Evolutionary conservation across 768 basidiomycete genomes (phyloP).

Genomic region (Leccinum variicolor): DNA sequence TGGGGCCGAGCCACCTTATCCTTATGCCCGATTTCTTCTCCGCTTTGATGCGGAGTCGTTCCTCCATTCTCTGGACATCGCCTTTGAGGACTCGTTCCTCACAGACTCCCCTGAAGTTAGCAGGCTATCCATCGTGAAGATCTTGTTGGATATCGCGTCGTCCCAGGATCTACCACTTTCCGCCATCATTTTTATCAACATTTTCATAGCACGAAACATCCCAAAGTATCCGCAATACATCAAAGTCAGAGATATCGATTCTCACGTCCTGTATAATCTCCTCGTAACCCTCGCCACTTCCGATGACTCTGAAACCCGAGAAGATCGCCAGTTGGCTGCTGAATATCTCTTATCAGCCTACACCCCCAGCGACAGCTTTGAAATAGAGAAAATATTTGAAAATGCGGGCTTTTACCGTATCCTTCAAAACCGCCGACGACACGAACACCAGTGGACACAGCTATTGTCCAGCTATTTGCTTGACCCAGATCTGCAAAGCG

Average conservation of each 20-base stretch:
- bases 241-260: slow-evolving; percentile 39
- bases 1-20: slow-evolving; percentile 80
- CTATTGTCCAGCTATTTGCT: slow-evolving; percentile 72
- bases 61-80: slow-evolving; percentile 89
- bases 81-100: slow-evolving; percentile 90
- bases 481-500: slow-evolving; percentile 59
- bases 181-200: slow-evolving; percentile 84
- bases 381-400: slow-evolving; percentile 67
- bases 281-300: slow-evolving; percentile 78
- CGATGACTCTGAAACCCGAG: slow-evolving; percentile 70
- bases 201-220: slow-evolving; percentile 94
- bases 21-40: slow-evolving; percentile 80
- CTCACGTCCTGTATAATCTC: slow-evolving; percentile 68
- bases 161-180: slow-evolving; percentile 48
- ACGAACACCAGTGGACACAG: slow-evolving; percentile 71
- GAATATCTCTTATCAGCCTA: slow-evolving; percentile 93
- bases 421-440: slow-evolving; percentile 73
- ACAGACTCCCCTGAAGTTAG: slow-evolving; percentile 65
- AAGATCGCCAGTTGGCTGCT: slow-evolving; percentile 92
- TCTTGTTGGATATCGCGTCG: slow-evolving; percentile 75
- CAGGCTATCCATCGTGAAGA: slow-evolving; percentile 79
- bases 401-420: slow-evolving; percentile 89
- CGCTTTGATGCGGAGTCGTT: slow-evolving; percentile 92
- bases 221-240: slow-evolving; percentile 95
- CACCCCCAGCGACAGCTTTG: slow-evolving; percentile 75